Evolutionary conservation across 1,284 basidiomycete species (phyloP).

Genomic region (Pseudozyma sp.): DNA sequence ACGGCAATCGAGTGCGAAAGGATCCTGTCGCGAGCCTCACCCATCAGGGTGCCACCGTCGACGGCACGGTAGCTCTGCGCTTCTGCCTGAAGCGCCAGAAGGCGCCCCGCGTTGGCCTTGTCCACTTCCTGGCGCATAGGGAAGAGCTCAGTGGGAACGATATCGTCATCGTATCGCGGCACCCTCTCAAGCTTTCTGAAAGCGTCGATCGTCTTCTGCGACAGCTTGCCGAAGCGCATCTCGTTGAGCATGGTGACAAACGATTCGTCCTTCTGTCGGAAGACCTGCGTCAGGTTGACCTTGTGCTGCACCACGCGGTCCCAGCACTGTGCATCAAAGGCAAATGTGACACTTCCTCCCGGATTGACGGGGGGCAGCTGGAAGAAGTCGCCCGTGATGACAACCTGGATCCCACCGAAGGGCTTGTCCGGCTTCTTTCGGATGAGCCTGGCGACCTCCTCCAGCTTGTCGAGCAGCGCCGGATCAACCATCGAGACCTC

Average conservation of each 20-base stretch:
- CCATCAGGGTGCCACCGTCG: constrained; percentile 51
- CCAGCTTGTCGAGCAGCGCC: constrained; percentile 88
- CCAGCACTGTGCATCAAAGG: constrained; percentile 89
- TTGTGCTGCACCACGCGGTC: constrained; percentile 79
- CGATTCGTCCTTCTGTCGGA: constrained; percentile 75
- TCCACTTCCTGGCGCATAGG: constrained; percentile 87
- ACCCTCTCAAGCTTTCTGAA: constrained; percentile 50
- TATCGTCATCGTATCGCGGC: constrained; percentile 50
- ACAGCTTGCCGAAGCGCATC: constrained; percentile 50
- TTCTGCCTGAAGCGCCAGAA: constrained; percentile 68
- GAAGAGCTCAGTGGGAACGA: constrained; percentile 71
- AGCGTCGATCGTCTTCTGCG: constrained; percentile 52
- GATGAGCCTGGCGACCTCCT: constrained; percentile 75
- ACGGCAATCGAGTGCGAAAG: constrained; percentile 60
- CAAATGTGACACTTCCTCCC: constrained; percentile 64
- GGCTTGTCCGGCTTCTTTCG: constrained; percentile 74
- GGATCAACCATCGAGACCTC: constrained; percentile 98
- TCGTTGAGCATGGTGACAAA: constrained; percentile 64
- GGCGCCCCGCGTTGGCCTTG: constrained; percentile 77
- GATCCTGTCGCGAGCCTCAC: constrained; percentile 47
- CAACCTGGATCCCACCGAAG: constrained; percentile 95
- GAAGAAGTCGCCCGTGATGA: constrained; percentile 95
- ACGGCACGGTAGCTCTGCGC: constrained; percentile 51
- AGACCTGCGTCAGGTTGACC: constrained; percentile 89
- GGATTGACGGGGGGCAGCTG: constrained; percentile 89